A percentile compares a stretch with the other conserved stretches of the same genome.
Conservation (phyloP, 768 basidiomycete genomes). For the Suillus occidentalis region DNA sequence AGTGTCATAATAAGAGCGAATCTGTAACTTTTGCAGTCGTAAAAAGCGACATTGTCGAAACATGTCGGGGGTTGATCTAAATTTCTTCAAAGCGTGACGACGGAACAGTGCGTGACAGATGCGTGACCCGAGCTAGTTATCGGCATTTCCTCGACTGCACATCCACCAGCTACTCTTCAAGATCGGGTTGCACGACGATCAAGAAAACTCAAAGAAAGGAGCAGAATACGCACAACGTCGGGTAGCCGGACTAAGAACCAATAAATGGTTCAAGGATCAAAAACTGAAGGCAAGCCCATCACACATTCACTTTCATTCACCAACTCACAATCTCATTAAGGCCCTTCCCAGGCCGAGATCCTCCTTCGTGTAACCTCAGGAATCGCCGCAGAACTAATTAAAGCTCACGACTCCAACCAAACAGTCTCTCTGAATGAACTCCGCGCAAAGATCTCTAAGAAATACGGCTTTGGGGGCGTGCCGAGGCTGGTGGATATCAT, state of each 20-base stretch:
- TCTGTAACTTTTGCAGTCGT: conserved; percentile 4
- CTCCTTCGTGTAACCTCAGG: conserved; percentile 90
- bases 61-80: too few relatives aligned
- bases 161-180: background rate
- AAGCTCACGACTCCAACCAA: conserved; percentile 75
- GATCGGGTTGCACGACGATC: background rate
- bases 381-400: conserved; percentile 92
- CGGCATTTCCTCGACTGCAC: background rate
- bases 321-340: conserved; percentile 28
- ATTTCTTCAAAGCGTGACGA: conserved; percentile 1
- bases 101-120: background rate
- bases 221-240: background rate
- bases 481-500: conserved; percentile 97
- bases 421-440: conserved; percentile 86
- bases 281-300: conserved; percentile 33
- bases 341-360: conserved; percentile 87
- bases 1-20: conserved; percentile 19
- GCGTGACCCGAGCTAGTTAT: conserved; percentile 4
- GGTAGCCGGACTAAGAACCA: too few relatives aligned
- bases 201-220: background rate
- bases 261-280: conserved; percentile 42
- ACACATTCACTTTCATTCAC: background rate
- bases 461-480: conserved; percentile 80
- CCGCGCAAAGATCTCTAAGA: conserved; percentile 87
- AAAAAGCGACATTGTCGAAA: conserved; percentile 15